Evolutionary conservation across 192 early-diverging fungal species (phyloP), one percentile per base, ranked within the genome.

Genomic region (Glomus cerebriforme): DNA sequence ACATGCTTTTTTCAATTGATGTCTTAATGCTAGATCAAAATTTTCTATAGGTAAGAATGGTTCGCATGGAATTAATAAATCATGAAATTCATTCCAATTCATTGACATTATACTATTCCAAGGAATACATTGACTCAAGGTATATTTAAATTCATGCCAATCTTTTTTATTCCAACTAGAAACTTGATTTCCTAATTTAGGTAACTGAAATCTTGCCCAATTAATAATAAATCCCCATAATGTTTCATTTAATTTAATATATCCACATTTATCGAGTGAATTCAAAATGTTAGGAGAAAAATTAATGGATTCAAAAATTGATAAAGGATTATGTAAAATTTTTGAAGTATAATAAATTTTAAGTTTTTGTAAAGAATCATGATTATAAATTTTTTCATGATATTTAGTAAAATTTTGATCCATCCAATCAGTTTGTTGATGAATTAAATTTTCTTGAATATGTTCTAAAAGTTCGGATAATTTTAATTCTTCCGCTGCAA

Each of bases 391-490:
- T 45, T 39, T 27, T 45, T 37, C 15, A 70, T 70, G 43, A 70
- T 70, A 45, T 47, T 24, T 32, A 13, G 47, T 26, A n/a, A 47
- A 70, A 70, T 70, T 70, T 70, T 3, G 35, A 70, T 70, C 43
- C 68, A 70, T 70, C 68, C 43, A 70, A n/a, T 39, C 68, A 13
- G 19, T 45, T 45, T 70, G 68, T 26, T 27, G 17, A 3, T 70
- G 34, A 43, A 43, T 70, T 27, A 70, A 24, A 70, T 70, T 22
- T 39, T 43, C 35, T 70, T 70, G 68, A 70, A 70, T 70, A 70
- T 27, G 24, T 26, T 70, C 68, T 12, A 70, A 70, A 15, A 70
- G 35, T 70, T 70, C 68, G 9, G 19, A 12, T 9, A 70, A 32
- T 32, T 37, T 37, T 24, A 70, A 24, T 70, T 70, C 68, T 70